Percentiles rank a stretch among this genome's conserved stretches.
Conservation (phyloP, 1,139 yeast genomes). For the Magnusiomyces sp. region DNA sequence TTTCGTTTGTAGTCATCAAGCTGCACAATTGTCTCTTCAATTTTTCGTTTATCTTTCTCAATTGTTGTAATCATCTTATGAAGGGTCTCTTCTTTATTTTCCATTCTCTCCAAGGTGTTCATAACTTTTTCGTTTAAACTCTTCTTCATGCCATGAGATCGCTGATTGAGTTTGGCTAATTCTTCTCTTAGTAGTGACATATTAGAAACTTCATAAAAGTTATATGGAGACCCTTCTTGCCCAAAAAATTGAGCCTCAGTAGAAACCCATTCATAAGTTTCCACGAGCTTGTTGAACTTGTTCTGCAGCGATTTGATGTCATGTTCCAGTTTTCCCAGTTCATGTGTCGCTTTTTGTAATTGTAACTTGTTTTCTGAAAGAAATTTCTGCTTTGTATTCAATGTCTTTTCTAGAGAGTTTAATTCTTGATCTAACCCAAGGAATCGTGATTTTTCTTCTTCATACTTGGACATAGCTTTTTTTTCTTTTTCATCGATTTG, state of each 20-base stretch:
- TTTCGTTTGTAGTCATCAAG: constrained; percentile 81
- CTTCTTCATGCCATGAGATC: constrained; percentile 64
- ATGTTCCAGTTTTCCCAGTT: constrained; percentile 48
- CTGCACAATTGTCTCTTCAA: constrained; percentile 79
- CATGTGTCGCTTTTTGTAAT: constrained; percentile 54
- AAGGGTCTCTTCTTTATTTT: constrained; percentile 73
- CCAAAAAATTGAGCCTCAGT: constrained; percentile 47
- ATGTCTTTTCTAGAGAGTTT: constrained; percentile 47
- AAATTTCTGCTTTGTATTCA: constrained; percentile 45
- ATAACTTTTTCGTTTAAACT: constrained; percentile 83
- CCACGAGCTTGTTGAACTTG: constrained; percentile 42
- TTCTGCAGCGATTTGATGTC: constrained; percentile 35
- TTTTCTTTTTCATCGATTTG: constrained; percentile 31
- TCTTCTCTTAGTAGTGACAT: constrained; percentile 54
- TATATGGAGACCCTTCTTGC: constrained; percentile 30
- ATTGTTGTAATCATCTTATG: constrained; percentile 79
- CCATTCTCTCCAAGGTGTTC: constrained; percentile 91
- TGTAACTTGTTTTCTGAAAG: constrained; percentile 46
- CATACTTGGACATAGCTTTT: constrained; percentile 38
- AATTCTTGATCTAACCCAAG: constrained; percentile 74
- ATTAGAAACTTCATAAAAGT: constrained; percentile 40
- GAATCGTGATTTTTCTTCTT: constrained; percentile 54
- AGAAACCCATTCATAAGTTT: constrained; percentile 63
- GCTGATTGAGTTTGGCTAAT: constrained; percentile 48
- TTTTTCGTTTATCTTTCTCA: constrained; percentile 82